Evolutionary conservation across 2,329 filamentous ascomycete species (phyloP).

Genomic region (Beauveria caledonica): DNA sequence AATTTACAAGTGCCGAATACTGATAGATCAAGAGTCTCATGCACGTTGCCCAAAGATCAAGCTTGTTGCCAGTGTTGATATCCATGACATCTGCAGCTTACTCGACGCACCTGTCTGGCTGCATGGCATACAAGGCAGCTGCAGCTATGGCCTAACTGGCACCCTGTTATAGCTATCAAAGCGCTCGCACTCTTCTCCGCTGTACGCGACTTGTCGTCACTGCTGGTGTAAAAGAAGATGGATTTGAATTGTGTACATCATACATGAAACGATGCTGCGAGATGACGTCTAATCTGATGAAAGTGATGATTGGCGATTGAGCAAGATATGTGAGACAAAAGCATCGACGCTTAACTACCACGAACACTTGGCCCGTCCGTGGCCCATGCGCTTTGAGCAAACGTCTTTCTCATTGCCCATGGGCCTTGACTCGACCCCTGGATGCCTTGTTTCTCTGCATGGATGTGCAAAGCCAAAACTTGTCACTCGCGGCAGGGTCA

Average conservation of each 20-base stretch:
- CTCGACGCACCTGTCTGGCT: background rate
- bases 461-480: background rate
- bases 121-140: background rate
- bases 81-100: background rate
- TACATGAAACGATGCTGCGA: background rate
- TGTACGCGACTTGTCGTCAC: background rate
- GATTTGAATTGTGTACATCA: background rate
- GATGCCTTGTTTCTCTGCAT: background rate
- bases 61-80: background rate
- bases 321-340: background rate
- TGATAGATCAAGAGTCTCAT: background rate
- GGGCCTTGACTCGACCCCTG: background rate
- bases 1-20: background rate
- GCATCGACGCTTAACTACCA: background rate
- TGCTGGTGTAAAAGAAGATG: background rate
- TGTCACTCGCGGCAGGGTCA: background rate
- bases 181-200: background rate
- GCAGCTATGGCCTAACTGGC: background rate
- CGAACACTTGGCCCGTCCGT: background rate
- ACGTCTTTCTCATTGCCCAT: background rate
- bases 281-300: background rate
- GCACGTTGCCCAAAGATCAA: background rate
- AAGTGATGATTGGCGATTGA: background rate
- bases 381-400: background rate
- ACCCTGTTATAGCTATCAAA: slow-evolving; percentile 1